Percentiles rank a stretch among this genome's conserved stretches.
These are phyloP conservation scores for Halteria grandinella DNA, from an alignment of 73 alveolate species.

Conservation along the genomic window DNA sequence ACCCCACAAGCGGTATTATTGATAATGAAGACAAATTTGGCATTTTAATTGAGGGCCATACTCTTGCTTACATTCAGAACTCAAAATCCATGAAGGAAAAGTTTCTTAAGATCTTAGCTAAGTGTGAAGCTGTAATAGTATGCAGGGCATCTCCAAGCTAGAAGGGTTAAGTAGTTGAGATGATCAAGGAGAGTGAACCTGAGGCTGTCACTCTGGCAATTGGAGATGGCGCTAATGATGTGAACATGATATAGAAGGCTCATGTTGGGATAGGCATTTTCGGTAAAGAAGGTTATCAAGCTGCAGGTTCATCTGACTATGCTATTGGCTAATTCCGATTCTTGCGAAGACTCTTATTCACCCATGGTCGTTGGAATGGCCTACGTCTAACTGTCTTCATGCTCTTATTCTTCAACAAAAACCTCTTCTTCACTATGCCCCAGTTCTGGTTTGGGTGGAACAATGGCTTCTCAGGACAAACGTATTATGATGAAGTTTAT, in stretches of 20 bases:
- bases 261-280: slow-evolving; percentile 90
- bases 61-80: neutral
- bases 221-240: slow-evolving; percentile 99
- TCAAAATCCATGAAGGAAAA: slow-evolving; percentile 28
- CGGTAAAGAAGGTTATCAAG: slow-evolving; percentile 94
- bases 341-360: slow-evolving; percentile 75
- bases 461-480: slow-evolving; percentile 84
- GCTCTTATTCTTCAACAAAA: slow-evolving; percentile 81
- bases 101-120: slow-evolving; percentile 69
- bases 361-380: slow-evolving; percentile 91
- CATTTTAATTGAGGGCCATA: slow-evolving; percentile 40
- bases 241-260: slow-evolving; percentile 94
- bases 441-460: slow-evolving; percentile 82
- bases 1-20: neutral
- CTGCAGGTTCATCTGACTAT: slow-evolving; percentile 80
- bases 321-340: slow-evolving; percentile 84
- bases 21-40: slow-evolving; percentile 45
- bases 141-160: slow-evolving; percentile 97
- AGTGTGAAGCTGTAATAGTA: slow-evolving; percentile 85
- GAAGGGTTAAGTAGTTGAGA: slow-evolving; percentile 92
- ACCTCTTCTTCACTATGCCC: slow-evolving; percentile 78
- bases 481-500: slow-evolving; percentile 82
- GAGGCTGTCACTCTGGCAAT: slow-evolving; percentile 85
- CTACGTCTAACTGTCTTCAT: slow-evolving; percentile 80
- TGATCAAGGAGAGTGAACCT: slow-evolving; percentile 77